Conservation (phyloP, 1,284 basidiomycete genomes). For the Lentinula novae-zelandiae region DNA sequence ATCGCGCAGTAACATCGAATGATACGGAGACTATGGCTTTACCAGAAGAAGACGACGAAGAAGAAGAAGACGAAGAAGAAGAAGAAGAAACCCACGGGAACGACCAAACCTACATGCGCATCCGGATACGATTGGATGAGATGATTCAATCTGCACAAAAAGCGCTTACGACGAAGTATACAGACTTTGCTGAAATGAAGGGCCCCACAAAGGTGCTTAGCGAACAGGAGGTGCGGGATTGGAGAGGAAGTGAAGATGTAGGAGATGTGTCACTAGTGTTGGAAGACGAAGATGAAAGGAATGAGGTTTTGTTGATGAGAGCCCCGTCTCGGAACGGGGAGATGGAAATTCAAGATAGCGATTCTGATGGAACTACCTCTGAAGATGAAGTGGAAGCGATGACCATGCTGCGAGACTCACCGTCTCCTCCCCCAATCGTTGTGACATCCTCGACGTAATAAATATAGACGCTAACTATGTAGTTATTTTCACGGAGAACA, state of each 20-base stretch:
- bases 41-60: conserved; percentile 36
- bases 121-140: conserved; percentile 58
- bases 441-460: conserved; percentile 29
- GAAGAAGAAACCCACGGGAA: conserved; percentile 40
- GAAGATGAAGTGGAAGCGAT: conserved; percentile 38
- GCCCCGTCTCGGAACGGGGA: conserved; percentile 14
- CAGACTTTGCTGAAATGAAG: conserved; percentile 44
- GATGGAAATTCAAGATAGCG: conserved; percentile 27
- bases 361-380: conserved; percentile 18
- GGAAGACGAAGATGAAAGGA: conserved; percentile 12
- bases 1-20: conserved; percentile 48
- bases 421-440: conserved; percentile 30
- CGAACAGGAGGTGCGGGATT: conserved; percentile 63
- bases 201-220: conserved; percentile 63
- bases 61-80: conserved; percentile 39
- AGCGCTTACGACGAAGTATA: conserved; percentile 56
- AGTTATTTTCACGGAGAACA: background rate
- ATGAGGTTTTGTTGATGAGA: conserved; percentile 21
- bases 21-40: conserved; percentile 38
- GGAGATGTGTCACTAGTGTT: conserved; percentile 8
- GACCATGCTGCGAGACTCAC: conserved; percentile 22
- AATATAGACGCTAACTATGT: background rate
- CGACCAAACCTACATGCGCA: conserved; percentile 47
- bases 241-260: conserved; percentile 36
- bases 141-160: conserved; percentile 57